These are phyloP conservation scores for Monosporozyma solicola DNA, from an alignment of 805 yeast species.

Conservation along the genomic window DNA sequence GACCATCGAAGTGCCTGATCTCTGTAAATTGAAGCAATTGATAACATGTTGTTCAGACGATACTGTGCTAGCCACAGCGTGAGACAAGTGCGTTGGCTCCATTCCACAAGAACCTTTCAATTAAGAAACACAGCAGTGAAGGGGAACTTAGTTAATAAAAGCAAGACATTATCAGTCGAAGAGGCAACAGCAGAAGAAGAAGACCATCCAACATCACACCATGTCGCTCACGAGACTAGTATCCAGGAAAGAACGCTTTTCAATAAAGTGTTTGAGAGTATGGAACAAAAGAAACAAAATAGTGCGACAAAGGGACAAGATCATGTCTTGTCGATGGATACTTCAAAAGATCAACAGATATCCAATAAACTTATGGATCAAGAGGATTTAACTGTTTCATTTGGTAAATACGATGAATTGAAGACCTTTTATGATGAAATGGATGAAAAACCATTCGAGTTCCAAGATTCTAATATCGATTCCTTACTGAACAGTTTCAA, in stretches of 20 bases:
- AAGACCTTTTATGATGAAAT: not conserved
- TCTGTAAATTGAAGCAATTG: not conserved
- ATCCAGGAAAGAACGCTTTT: conserved; percentile 22
- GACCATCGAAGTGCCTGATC: not conserved
- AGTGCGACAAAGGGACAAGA: not conserved
- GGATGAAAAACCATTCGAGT: not conserved
- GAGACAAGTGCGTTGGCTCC: not conserved
- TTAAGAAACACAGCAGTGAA: not conserved
- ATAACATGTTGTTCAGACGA: not conserved
- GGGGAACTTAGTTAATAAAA: not conserved
- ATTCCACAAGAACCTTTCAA: not conserved
- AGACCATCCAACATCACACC: not conserved
- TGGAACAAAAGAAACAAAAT: conserved; percentile 16
- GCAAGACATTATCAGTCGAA: not conserved
- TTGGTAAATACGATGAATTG: conserved; percentile 1
- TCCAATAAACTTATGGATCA: not conserved
- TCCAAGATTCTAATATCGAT: not conserved
- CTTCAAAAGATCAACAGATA: not conserved
- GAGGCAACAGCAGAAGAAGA: not conserved
- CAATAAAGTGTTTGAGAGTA: conserved; percentile 19
- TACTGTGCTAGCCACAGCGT: not conserved
- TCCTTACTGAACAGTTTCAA: not conserved
- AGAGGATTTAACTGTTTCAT: conserved; percentile 1
- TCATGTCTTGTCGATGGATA: not conserved
- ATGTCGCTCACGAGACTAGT: conserved; percentile 8